These are phyloP conservation scores for Candida sp. DNA, from an alignment of 1,139 yeast genomes.

Conservation along the genomic window DNA sequence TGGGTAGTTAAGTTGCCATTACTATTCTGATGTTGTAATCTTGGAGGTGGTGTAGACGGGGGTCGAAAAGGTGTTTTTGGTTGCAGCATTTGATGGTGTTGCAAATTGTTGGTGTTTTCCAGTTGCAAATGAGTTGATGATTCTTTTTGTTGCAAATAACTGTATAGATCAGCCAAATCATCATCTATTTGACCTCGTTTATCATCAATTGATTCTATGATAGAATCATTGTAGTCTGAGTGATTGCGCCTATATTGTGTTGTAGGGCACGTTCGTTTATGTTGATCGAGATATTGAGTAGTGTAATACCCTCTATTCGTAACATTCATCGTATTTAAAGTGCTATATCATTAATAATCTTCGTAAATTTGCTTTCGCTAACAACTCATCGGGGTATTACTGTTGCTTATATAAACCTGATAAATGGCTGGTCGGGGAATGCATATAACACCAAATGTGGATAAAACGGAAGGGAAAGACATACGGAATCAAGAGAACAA, in stretches of 20 bases:
- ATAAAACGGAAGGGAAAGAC: too few relatives aligned
- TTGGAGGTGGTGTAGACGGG: not conserved
- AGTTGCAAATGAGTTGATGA: not conserved
- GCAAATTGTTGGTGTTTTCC: too few relatives aligned
- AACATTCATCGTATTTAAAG: conserved; percentile 20
- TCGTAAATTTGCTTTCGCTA: not conserved
- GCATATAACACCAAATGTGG: too few relatives aligned
- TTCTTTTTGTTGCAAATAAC: not conserved
- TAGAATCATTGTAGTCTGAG: not conserved
- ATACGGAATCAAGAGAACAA: too few relatives aligned
- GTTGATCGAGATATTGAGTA: conserved; percentile 17
- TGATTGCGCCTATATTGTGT: not conserved
- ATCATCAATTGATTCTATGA: not conserved
- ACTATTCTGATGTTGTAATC: not conserved
- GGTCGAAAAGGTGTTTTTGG: not conserved
- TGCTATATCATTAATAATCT: conserved; percentile 4
- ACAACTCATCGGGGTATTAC: too few relatives aligned
- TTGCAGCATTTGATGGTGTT: not conserved
- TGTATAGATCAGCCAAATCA: not conserved
- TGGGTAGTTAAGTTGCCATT: not conserved
- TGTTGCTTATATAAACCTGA: too few relatives aligned
- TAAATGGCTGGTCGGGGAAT: conserved; percentile 3
- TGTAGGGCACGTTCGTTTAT: not conserved
- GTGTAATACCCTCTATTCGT: conserved; percentile 27
- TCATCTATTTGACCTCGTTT: not conserved